Base-by-base conservation (phyloP, 352 stramenopile species). In the Phytopythium litorale region DNA sequence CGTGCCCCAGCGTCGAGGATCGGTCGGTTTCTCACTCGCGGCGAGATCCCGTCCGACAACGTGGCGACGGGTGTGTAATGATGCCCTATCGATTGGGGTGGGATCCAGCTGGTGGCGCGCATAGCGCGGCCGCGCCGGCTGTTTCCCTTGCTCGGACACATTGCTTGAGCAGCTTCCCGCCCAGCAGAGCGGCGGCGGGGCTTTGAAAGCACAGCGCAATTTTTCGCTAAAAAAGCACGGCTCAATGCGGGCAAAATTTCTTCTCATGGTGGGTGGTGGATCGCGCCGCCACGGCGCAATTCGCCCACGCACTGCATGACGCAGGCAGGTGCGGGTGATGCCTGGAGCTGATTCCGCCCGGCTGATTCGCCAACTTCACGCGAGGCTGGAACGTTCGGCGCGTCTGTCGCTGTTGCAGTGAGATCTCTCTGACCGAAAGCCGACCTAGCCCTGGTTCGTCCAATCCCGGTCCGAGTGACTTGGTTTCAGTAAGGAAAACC, bases 61-160 rank as follows among this genome's bases (percentile, higher is more conserved):
- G 23, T 16, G 23, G 35, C 46, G 46, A 52, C 23, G 23, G 7
- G n/a, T 58, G 52, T 21, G 52, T 58, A 58, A 58, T 58, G 52
- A 58, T 33, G 52, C 52, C 52, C 52, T 58, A 48, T 58, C 52
- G 52, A 58, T 58, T 25, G 30, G 52, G 19, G 28, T 58, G 52
- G 46, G 46, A 52, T 52, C 46, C 46, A 52, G 21, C 23, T 52
- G 21, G 43, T 58, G 5, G 13, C n/a, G 52, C 32, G 52, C 51
- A 57, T 57, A 37, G 25, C 35, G 32, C 51, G 50, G 33, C 50
- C 30, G 25, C 30, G 7, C 50, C 30, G 13, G 50, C 50, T 56
- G 19, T 56, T 49, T 49, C 21, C 0, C 23, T 1, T n/a, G 28
- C n/a, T 16, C 7, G 45, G 19, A 30, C 30, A 16, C 28, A 32